Evolutionary conservation across 768 basidiomycete genomes (phyloP).

Genomic region (Rossbeevera mucosa): DNA sequence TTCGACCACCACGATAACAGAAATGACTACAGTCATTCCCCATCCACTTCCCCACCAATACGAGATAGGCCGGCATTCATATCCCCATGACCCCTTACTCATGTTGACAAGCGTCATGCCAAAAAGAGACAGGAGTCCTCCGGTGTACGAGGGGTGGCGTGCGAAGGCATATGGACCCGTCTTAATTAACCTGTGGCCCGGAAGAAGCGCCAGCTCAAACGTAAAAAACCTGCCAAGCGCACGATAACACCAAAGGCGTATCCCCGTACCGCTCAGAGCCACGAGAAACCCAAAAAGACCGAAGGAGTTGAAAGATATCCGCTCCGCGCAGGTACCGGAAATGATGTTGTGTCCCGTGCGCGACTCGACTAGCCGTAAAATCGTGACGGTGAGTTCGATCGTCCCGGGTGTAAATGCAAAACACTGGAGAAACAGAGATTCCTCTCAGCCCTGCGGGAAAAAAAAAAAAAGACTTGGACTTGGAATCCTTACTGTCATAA

Average conservation of each 20-base stretch:
- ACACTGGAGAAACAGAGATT: neutral
- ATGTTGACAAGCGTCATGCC: slow-evolving; percentile 8
- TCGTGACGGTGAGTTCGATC: neutral
- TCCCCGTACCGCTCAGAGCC: slow-evolving; percentile 21
- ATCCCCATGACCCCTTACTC: slow-evolving; percentile 11
- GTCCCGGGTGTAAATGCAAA: neutral
- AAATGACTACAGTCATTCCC: neutral
- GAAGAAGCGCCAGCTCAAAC: slow-evolving; percentile 31
- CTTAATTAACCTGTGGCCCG: slow-evolving; percentile 9
- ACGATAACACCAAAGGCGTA: slow-evolving; percentile 36
- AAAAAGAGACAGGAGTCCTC: slow-evolving; percentile 1
- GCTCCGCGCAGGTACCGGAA: slow-evolving; percentile 3
- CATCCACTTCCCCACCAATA: slow-evolving; percentile 10
- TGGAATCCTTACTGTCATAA: neutral
- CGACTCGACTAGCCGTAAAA: neutral
- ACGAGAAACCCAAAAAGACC: slow-evolving; percentile 7
- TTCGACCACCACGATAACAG: neutral
- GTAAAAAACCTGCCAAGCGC: slow-evolving; percentile 36
- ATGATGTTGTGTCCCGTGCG: neutral
- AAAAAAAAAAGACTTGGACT: neutral
- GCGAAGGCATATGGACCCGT: slow-evolving; percentile 13
- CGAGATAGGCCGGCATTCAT: slow-evolving; percentile 4
- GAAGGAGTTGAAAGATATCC: slow-evolving; percentile 1
- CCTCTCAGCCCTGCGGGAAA: neutral
- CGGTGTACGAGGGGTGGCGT: slow-evolving; percentile 14